phyloP scores from a whole-genome alignment of 768 basidiomycete genomes.

The Termitomyces titanicus region DNA sequence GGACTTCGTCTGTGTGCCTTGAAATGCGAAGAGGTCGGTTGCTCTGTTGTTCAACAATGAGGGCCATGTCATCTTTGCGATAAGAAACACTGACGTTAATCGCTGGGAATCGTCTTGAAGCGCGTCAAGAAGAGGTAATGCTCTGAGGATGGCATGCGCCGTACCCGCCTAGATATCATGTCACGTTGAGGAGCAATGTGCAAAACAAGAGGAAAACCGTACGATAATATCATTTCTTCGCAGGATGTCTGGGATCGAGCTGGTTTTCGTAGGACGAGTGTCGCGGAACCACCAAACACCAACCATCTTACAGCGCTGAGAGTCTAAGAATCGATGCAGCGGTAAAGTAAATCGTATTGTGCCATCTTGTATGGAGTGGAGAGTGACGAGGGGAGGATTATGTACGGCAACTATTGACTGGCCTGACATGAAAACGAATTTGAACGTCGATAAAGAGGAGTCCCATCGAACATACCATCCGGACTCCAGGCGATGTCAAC shows the following conservation, averaged over 20 bases:
- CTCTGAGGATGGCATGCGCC: constrained; percentile 65
- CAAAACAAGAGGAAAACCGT: constrained; percentile 20
- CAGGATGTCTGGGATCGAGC: constrained; percentile 72
- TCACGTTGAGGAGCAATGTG: background rate
- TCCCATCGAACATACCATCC: constrained; percentile 48
- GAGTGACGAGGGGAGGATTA: constrained; percentile 60
- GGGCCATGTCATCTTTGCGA: constrained; percentile 9
- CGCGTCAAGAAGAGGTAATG: constrained; percentile 68
- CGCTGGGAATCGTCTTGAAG: constrained; percentile 65
- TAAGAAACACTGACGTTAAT: constrained; percentile 51
- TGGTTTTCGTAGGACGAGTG: constrained; percentile 32
- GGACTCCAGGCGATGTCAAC: constrained; percentile 77
- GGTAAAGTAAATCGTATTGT: constrained; percentile 46
- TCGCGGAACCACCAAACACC: constrained; percentile 76
- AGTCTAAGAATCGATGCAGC: constrained; percentile 22
- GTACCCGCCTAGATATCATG: constrained; percentile 63
- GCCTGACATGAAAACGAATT: constrained; percentile 32
- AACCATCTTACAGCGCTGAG: constrained; percentile 28
- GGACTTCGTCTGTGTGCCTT: constrained; percentile 56
- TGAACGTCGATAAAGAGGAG: constrained; percentile 1
- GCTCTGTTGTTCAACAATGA: constrained; percentile 41
- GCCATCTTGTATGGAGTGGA: constrained; percentile 82
- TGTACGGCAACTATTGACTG: constrained; percentile 71
- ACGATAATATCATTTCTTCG: constrained; percentile 64
- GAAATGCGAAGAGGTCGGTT: constrained; percentile 78